Evolutionary conservation across 768 basidiomycete species (phyloP).

Genomic region (Suillus lakei): DNA sequence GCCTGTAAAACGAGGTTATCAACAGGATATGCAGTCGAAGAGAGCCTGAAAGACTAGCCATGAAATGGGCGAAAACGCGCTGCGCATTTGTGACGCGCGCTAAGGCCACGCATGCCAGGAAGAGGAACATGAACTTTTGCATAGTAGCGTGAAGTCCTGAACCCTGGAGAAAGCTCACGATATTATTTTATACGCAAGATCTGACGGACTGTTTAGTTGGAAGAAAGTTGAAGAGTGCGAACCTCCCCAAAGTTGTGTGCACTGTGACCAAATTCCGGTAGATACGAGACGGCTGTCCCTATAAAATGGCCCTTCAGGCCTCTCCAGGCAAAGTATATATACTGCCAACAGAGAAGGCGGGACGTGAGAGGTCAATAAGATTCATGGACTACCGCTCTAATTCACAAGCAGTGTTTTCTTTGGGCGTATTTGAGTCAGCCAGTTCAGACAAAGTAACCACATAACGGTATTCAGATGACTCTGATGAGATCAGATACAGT

Average conservation of each 20-base stretch:
- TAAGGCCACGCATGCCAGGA: not conserved
- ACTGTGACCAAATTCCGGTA: not conserved
- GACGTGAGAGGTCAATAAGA: not conserved
- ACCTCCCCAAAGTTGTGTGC: not conserved
- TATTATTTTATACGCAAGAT: not conserved
- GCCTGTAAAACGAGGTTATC: slow-evolving; percentile 12
- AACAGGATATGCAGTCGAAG: not conserved
- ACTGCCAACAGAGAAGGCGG: not conserved
- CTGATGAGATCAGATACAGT: not conserved
- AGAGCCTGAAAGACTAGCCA: slow-evolving; percentile 1
- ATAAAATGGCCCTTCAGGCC: no score
- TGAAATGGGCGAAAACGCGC: slow-evolving; percentile 16
- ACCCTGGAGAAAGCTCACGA: not conserved
- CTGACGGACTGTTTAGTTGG: not conserved
- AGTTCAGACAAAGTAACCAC: not conserved
- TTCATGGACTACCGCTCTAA: not conserved
- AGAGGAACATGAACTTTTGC: not conserved
- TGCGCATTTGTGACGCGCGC: slow-evolving; percentile 4
- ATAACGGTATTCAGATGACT: not conserved
- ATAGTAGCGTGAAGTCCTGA: not conserved
- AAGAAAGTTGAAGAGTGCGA: not conserved
- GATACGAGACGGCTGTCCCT: not conserved
- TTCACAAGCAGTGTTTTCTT: not conserved
- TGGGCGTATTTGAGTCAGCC: not conserved
- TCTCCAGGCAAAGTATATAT: not conserved